phyloP scores from a whole-genome alignment of 179 eudicot genomes.

The Silene noctiflora region DNA sequence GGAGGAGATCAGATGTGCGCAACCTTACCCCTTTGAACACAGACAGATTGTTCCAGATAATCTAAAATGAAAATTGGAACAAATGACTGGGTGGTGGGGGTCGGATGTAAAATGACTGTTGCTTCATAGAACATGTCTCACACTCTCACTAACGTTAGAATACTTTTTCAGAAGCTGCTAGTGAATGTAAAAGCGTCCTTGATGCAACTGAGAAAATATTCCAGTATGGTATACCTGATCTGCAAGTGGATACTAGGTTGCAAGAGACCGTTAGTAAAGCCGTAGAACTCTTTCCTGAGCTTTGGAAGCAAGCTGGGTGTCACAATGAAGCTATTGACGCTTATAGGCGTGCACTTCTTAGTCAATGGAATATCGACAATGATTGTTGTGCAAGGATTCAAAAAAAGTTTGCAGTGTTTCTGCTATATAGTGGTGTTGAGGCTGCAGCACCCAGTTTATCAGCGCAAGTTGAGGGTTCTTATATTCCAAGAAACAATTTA shows the following conservation, averaged over 20 bases:
- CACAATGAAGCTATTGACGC: constrained; percentile 44
- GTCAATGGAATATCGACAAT: constrained; percentile 51
- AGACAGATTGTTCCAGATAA: not conserved
- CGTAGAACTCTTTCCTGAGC: constrained; percentile 51
- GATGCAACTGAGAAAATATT: constrained; percentile 49
- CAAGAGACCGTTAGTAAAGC: constrained; percentile 49
- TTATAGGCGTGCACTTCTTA: constrained; percentile 51
- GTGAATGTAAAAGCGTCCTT: constrained; percentile 43
- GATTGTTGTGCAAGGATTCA: constrained; percentile 49
- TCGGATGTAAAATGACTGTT: not conserved
- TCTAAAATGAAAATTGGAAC: not conserved
- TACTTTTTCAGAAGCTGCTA: constrained; percentile 43
- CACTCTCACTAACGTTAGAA: not conserved
- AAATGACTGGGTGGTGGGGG: not conserved
- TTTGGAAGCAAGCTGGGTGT: constrained; percentile 42
- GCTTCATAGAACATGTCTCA: not conserved
- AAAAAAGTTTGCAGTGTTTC: constrained; percentile 45
- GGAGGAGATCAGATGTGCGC: no score
- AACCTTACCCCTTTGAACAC: no score
- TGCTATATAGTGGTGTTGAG: constrained; percentile 49
- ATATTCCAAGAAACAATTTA: constrained; percentile 45
- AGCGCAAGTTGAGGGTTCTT: constrained; percentile 46
- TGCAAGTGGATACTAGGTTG: constrained; percentile 41
- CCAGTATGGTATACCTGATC: constrained; percentile 41
- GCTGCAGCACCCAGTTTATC: constrained; percentile 46